These are phyloP conservation scores for Osmanthus fragrans DNA, from an alignment of 257 asterid genomes.

Conservation along the genomic window DNA sequence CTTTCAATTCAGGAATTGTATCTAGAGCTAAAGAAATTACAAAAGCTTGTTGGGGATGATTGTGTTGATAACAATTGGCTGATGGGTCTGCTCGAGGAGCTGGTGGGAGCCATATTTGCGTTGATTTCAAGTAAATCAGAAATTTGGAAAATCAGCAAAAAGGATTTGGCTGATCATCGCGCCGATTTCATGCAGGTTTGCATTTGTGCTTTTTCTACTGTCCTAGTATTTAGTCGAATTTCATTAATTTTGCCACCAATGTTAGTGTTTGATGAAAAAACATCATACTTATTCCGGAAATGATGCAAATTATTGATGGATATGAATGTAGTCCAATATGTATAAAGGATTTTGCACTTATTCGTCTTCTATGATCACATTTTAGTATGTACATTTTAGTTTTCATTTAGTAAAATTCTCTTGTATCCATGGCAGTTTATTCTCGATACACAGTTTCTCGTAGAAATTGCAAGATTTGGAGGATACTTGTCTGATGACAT, in stretches of 20 bases:
- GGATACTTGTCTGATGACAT: slow-evolving; percentile 48
- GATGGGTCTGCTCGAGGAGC: slow-evolving; percentile 47
- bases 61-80: slow-evolving; percentile 48
- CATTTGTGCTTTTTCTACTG: background rate
- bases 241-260: background rate
- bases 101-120: slow-evolving; percentile 42
- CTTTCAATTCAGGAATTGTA: slow-evolving; percentile 51
- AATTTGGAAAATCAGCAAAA: slow-evolving; percentile 29
- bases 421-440: slow-evolving; percentile 44
- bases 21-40: slow-evolving; percentile 59
- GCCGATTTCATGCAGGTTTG: slow-evolving; percentile 55
- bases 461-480: slow-evolving; percentile 61
- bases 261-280: too few species aligned
- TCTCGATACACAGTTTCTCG: slow-evolving; percentile 64
- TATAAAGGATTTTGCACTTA: background rate
- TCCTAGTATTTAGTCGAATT: background rate
- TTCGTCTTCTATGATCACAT: background rate
- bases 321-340: background rate
- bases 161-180: slow-evolving; percentile 27
- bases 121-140: slow-evolving; percentile 42
- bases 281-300: too few species aligned
- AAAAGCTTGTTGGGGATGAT: slow-evolving; percentile 51
- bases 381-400: background rate
- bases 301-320: background rate
- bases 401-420: background rate